Base-by-base conservation (phyloP, 2,329 filamentous ascomycete species). In the Penicillium sp. region DNA sequence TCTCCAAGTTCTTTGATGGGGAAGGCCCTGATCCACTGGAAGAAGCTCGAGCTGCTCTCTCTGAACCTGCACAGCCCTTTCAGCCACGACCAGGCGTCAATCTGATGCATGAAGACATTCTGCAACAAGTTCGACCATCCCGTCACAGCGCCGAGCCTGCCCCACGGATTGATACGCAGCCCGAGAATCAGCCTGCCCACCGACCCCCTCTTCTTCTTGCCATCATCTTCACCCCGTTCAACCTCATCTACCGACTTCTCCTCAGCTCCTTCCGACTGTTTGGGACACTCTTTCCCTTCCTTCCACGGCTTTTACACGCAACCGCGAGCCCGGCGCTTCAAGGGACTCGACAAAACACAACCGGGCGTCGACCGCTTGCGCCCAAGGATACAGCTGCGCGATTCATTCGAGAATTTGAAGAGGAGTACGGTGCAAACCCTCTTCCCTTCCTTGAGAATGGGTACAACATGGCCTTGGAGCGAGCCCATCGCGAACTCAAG, bases 1-100 rank as follows among this genome's bases (percentile, higher is more conserved):
- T 98, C 55, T 83, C 93, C 56, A 94, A 94, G 65, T 97, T 97
- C 80, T 98, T 96, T 67, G 93, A 98, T 63, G 93, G 93, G 58
- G 93, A 97, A 72, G 85, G 85, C 3, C 81, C 89, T 42, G 88
- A 95, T 66, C 85, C 82, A 9, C 74, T 91, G 13, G 85, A 86
- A 49, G 88, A 93, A 72, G 87, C 87, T 49, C 78, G 84, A 43
- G 79, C 84, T 42, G 76, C 79, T 6, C 76, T 84, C 51, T 72
- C 78, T 45, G 70, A 76, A n/a, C 83, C 85, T 5, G 42, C 34
- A 24, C 42, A 28, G 13, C 80, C 81, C 40, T 76, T 80, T 54
- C 72, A 82, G 49, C 73, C 76, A 11, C 78, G 88, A 54, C 82
- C 85, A 52, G 73, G 78, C 56, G 86, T 94, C 62, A 94, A 88